A percentile compares a stretch with the other conserved stretches of the same genome.
phyloP scores from a whole-genome alignment of 148 eudicot species.

The Spergularia marina region DNA sequence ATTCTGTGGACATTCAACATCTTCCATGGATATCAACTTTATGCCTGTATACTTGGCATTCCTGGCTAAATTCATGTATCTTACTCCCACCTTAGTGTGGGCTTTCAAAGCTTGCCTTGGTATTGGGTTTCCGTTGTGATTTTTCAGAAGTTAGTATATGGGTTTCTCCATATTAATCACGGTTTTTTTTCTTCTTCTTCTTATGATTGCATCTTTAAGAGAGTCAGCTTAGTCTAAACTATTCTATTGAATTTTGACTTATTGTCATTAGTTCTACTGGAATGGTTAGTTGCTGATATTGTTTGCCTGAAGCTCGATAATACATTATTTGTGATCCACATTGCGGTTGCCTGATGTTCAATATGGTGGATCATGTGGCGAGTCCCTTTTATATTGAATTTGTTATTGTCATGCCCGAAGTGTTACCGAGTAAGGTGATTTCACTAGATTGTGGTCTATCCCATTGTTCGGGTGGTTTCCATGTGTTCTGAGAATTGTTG shows the following conservation, averaged over 20 bases:
- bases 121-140: no score
- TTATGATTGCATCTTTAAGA: neutral
- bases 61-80: constrained; percentile 1
- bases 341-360: neutral
- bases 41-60: neutral
- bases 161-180: no score
- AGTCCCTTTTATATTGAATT: neutral
- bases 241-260: neutral
- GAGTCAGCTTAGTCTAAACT: neutral
- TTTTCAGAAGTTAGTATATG: no score
- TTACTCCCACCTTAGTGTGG: neutral
- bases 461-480: neutral
- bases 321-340: neutral
- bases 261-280: neutral
- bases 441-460: neutral
- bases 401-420: neutral
- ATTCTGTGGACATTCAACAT: neutral
- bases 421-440: neutral
- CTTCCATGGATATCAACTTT: neutral
- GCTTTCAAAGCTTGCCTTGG: neutral
- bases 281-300: neutral
- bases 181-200: neutral
- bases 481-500: neutral
- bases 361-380: neutral
- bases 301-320: neutral